Evolutionary conservation across 2,329 filamentous ascomycete genomes (phyloP).

Genomic region (Harringtonia aguacate): DNA sequence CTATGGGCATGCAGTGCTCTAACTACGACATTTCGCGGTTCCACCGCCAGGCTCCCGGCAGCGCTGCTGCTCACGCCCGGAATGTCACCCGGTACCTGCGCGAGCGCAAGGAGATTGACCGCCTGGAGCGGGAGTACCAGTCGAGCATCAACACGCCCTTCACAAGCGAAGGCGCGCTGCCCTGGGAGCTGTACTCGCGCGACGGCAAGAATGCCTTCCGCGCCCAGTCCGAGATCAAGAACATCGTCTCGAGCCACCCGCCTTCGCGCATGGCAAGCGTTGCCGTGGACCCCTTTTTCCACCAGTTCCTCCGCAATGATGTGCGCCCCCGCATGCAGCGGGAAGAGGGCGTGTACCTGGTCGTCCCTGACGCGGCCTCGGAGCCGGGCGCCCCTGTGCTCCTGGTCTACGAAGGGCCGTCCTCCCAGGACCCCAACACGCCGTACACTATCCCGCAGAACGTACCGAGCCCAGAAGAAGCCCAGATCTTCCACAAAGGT

Average conservation of each 20-base stretch:
- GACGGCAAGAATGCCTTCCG: slow-evolving; percentile 75
- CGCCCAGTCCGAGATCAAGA: slow-evolving; percentile 64
- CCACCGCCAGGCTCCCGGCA: slow-evolving; percentile 62
- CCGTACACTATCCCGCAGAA: slow-evolving; percentile 41
- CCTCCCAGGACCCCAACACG: slow-evolving; percentile 24
- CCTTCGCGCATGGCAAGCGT: slow-evolving; percentile 59
- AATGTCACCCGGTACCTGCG: slow-evolving; percentile 82
- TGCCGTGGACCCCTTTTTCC: slow-evolving; percentile 67
- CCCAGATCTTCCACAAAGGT: slow-evolving; percentile 41
- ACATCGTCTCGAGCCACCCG: slow-evolving; percentile 62
- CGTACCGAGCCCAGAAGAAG: slow-evolving; percentile 38
- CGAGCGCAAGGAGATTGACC: slow-evolving; percentile 69
- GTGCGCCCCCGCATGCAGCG: slow-evolving; percentile 53
- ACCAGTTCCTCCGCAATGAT: slow-evolving; percentile 57
- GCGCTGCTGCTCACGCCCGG: slow-evolving; percentile 68
- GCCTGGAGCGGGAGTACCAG: slow-evolving; percentile 69
- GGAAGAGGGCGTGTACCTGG: slow-evolving; percentile 61
- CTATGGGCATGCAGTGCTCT: slow-evolving; percentile 75
- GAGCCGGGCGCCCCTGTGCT: slow-evolving; percentile 54
- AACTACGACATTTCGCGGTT: slow-evolving; percentile 74
- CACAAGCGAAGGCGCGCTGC: slow-evolving; percentile 56
- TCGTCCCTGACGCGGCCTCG: slow-evolving; percentile 50
- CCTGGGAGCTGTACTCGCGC: slow-evolving; percentile 81
- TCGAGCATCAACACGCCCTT: slow-evolving; percentile 80
- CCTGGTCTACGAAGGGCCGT: slow-evolving; percentile 61